Base-by-base conservation (phyloP, 2,329 filamentous ascomycete genomes). In the Penicillium polonicum region DNA sequence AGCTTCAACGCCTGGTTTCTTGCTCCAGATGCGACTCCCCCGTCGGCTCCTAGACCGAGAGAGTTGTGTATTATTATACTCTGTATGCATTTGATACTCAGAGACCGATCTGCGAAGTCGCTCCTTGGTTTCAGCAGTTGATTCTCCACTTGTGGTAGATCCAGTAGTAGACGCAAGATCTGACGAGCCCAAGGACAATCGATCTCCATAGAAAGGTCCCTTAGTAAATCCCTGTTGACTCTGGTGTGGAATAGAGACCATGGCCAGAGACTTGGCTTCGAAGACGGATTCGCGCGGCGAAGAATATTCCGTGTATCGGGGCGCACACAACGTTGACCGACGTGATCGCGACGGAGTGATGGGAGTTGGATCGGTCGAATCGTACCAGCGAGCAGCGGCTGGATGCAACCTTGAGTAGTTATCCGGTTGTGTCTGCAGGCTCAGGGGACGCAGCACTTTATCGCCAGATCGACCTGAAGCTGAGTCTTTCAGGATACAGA, bases 321-420 rank as follows among this genome's bases (percentile, higher is more conserved):
- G 65, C 21, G 63, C 65, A 53, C 65, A 66, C 19, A 67, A 52
- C 1, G 65, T 66, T 39, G 65, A 66, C 35, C 65, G 64, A 41
- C 65, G 65, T 1, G 52, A 45, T 17, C 63, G 55, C 5, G 29
- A 42, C 7, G 45, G 57, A 35, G 48, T 36, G 45, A 42, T 23
- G 29, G 53, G 46, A 52, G 54, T 46, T 38, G 58, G 60, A 15
- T 56, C 53, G 46, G 45, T 60, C 2, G 59, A 27, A 35, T 66
- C 65, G 23, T 63, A 57, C 54, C 60, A 65, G 39, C 58, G 64
- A 42, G 48, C 43, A 38, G 57, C 53, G 36, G 53, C 43, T 31
- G 55, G 62, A 21, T 58, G 31, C 3, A 58, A 55, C 39, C 50
- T 60, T 19, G 59, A 62, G 53, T 57, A 64, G 31, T 64, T 60